Evolutionary conservation across 164 flowering plant genomes (phyloP).

Genomic region (Liquidambar formosana): DNA sequence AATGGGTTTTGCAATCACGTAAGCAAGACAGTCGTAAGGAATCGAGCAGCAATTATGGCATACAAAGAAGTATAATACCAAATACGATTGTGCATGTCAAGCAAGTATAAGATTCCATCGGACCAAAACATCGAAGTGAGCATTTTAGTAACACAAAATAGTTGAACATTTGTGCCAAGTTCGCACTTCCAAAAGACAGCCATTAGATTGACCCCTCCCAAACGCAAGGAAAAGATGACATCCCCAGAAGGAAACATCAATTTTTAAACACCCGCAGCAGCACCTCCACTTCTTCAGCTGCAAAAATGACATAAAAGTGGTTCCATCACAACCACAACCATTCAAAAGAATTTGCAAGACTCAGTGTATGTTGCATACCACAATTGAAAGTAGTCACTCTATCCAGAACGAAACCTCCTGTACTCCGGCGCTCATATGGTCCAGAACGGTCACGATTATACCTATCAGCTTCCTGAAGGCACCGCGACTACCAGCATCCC

Average conservation of each 20-base stretch:
- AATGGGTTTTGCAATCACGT: too few species aligned
- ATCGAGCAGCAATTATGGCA: too few species aligned
- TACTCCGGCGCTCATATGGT: conserved; percentile 90
- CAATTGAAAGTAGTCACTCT: conserved; percentile 1
- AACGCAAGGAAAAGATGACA: conserved; percentile 10
- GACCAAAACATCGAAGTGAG: conserved; percentile 38
- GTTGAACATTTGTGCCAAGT: conserved; percentile 16
- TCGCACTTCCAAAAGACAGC: too few species aligned
- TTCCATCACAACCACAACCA: conserved; percentile 11
- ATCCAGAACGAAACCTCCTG: conserved; percentile 52
- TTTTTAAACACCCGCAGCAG: too few species aligned
- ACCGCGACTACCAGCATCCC: conserved; percentile 67
- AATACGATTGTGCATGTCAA: conserved; percentile 39
- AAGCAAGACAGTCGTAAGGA: too few species aligned
- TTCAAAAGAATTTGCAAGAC: background rate
- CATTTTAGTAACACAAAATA: conserved; percentile 27
- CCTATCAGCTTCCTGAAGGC: conserved; percentile 65
- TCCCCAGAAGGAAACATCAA: background rate
- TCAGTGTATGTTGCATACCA: conserved; percentile 37
- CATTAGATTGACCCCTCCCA: too few species aligned
- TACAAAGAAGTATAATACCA: conserved; percentile 45
- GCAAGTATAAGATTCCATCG: conserved; percentile 45
- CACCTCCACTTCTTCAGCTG: conserved; percentile 21
- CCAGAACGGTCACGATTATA: conserved; percentile 87
- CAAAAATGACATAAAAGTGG: conserved; percentile 2